A percentile compares a stretch with the other conserved stretches of the same genome.
These are phyloP conservation scores for Anaeramoeba flamelloides DNA, from an alignment of 78 protist genomes.

Conservation along the genomic window DNA sequence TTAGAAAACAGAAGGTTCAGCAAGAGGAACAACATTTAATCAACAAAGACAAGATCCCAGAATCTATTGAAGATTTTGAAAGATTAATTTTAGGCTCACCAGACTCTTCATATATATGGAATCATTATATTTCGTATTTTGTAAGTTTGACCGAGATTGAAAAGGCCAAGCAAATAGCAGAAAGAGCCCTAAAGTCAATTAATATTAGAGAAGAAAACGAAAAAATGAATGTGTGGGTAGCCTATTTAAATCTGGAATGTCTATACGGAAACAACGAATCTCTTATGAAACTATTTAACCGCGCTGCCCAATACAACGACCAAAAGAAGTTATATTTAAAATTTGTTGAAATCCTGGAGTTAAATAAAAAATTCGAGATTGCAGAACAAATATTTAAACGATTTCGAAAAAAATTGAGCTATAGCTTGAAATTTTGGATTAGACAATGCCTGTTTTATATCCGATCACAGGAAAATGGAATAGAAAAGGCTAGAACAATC, in stretches of 20 bases:
- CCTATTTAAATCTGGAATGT: slow-evolving; percentile 70
- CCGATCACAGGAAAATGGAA: neutral
- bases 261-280: slow-evolving; percentile 45
- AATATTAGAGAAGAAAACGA: slow-evolving; percentile 23
- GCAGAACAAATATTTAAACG: slow-evolving; percentile 29
- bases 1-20: neutral
- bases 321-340: slow-evolving; percentile 24
- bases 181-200: slow-evolving; percentile 55
- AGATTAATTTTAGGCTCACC: slow-evolving; percentile 66
- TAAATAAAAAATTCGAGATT: neutral
- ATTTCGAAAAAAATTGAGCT: slow-evolving; percentile 32
- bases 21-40: neutral
- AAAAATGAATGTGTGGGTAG: slow-evolving; percentile 73
- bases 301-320: slow-evolving; percentile 39
- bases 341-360: slow-evolving; percentile 19
- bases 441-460: slow-evolving; percentile 20
- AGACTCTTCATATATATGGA: slow-evolving; percentile 59
- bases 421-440: slow-evolving; percentile 36
- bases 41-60: neutral
- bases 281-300: slow-evolving; percentile 22
- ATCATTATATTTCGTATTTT: slow-evolving; percentile 65
- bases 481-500: slow-evolving; percentile 10
- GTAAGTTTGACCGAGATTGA: slow-evolving; percentile 43
- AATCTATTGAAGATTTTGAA: slow-evolving; percentile 64
- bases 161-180: slow-evolving; percentile 63